Conservation (phyloP, 495 filamentous ascomycete genomes). For the Aspergillus diversus region DNA sequence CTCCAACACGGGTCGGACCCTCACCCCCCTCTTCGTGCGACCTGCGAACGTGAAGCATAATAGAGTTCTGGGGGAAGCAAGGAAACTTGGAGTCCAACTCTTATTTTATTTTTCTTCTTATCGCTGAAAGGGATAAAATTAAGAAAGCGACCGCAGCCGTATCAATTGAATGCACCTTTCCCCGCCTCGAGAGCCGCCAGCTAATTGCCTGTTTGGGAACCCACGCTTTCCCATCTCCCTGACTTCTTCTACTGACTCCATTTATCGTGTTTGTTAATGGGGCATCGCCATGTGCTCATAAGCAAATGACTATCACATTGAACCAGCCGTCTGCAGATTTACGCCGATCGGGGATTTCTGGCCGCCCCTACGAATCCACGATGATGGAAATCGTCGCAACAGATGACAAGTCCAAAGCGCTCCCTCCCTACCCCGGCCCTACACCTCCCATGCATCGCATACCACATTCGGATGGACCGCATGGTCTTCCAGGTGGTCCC, state of each 20-base stretch:
- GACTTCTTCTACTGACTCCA: slow-evolving; percentile 11
- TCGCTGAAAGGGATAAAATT: not conserved
- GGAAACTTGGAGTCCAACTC: not conserved
- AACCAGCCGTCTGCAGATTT: slow-evolving; percentile 25
- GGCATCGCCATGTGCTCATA: slow-evolving; percentile 30
- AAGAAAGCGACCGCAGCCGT: not conserved
- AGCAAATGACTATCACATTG: slow-evolving; percentile 26
- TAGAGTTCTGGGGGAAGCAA: not conserved
- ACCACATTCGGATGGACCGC: slow-evolving; percentile 36
- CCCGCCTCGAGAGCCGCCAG: slow-evolving; percentile 1
- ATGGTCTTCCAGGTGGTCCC: slow-evolving; percentile 32
- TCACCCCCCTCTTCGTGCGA: slow-evolving; percentile 22
- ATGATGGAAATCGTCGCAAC: slow-evolving; percentile 28
- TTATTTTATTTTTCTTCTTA: not conserved
- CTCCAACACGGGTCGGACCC: slow-evolving; percentile 9
- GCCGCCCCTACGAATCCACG: slow-evolving; percentile 21
- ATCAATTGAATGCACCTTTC: slow-evolving; percentile 1
- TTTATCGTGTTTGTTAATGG: slow-evolving; percentile 4
- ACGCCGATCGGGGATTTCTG: slow-evolving; percentile 18
- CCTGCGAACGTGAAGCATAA: slow-evolving; percentile 9
- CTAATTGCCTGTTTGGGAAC: slow-evolving; percentile 23
- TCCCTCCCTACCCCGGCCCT: slow-evolving; percentile 24
- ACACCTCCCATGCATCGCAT: slow-evolving; percentile 39
- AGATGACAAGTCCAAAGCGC: slow-evolving; percentile 27
- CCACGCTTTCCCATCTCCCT: not conserved